A percentile compares a stretch with the other conserved stretches of the same genome.
Evolutionary conservation across 306 rosid genomes (phyloP).

Genomic region (Gleditsia sinensis): DNA sequence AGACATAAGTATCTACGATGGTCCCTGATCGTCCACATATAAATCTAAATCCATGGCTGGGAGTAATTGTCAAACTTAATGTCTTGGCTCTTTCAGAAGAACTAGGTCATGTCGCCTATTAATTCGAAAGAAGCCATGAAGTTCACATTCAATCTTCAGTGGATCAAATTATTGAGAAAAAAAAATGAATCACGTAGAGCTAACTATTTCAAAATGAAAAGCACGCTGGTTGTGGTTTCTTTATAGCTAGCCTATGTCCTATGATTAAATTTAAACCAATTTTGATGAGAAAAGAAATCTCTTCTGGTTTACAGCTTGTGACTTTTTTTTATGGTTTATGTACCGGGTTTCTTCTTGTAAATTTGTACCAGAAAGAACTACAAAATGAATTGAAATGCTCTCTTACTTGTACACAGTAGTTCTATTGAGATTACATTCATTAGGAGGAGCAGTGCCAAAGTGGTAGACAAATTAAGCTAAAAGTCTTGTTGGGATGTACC

Average conservation of each 20-base stretch:
- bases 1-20: not conserved
- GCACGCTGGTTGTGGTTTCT: not conserved
- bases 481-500: slow-evolving; percentile 46
- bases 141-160: slow-evolving; percentile 21
- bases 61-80: slow-evolving; percentile 32
- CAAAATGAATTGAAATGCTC: not conserved
- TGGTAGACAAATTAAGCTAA: slow-evolving; percentile 52
- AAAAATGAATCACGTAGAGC: not conserved
- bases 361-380: not conserved
- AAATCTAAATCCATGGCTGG: slow-evolving; percentile 17
- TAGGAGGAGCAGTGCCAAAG: not conserved
- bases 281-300: not conserved
- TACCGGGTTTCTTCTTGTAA: too few species aligned
- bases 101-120: slow-evolving; percentile 29
- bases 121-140: slow-evolving; percentile 9
- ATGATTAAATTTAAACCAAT: too few species aligned
- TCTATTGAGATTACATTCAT: slow-evolving; percentile 3
- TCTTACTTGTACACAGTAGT: not conserved
- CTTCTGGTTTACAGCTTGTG: not conserved
- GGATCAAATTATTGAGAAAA: slow-evolving; percentile 10
- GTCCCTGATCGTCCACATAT: slow-evolving; percentile 12
- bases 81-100: slow-evolving; percentile 33
- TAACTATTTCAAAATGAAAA: not conserved
- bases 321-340: not conserved
- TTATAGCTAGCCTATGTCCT: too few species aligned